These are phyloP conservation scores for Chrysoporthe austroafricana DNA, from an alignment of 2,329 filamentous ascomycete species.

Conservation along the genomic window DNA sequence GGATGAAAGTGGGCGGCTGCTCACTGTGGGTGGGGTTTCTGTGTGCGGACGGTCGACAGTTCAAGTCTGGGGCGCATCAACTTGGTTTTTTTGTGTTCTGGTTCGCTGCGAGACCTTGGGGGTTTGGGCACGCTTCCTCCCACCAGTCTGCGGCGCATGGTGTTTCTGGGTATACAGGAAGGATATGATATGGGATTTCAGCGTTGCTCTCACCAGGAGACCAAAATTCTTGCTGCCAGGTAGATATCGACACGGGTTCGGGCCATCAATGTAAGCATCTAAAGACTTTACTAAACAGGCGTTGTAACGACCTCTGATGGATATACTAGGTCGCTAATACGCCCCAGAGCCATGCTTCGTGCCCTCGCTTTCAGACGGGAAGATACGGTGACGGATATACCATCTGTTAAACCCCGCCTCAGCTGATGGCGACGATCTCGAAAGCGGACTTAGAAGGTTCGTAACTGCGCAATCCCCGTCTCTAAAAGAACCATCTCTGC, in stretches of 20 bases:
- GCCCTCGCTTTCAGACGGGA: too few species aligned
- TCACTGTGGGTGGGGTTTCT: neutral
- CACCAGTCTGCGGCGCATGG: neutral
- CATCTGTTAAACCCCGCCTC: neutral
- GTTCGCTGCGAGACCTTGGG: neutral
- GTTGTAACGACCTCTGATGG: neutral
- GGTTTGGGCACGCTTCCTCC: neutral
- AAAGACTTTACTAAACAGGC: neutral
- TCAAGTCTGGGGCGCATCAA: neutral
- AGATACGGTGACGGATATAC: neutral
- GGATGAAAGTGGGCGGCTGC: neutral
- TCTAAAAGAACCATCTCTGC: neutral
- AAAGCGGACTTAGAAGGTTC: neutral
- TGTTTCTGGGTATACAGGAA: neutral
- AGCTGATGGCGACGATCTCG: neutral
- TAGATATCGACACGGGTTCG: neutral
- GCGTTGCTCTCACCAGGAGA: neutral
- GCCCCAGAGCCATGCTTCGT: too few species aligned
- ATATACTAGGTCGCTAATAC: neutral
- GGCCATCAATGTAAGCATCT: neutral
- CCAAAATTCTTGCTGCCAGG: neutral
- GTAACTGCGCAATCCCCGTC: neutral
- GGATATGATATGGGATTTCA: neutral
- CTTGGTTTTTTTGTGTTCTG: neutral
- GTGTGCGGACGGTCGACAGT: neutral